Conservation (phyloP, 1,284 basidiomycete species). For the Tilletia setariae region DNA sequence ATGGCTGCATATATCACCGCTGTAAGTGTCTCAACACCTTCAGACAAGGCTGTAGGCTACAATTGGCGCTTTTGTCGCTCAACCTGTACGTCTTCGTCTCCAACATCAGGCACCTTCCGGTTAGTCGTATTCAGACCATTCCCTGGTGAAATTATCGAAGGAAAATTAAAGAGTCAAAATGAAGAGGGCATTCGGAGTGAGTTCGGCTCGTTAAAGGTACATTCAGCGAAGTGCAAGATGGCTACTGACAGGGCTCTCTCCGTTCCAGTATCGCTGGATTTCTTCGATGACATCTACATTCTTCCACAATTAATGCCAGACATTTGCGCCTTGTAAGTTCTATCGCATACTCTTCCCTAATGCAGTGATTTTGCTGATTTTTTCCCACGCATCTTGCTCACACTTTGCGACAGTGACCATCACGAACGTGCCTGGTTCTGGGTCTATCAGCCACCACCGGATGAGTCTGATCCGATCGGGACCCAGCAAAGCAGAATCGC, state of each 20-base stretch:
- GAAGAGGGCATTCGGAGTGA: conserved; percentile 75
- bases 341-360: neutral
- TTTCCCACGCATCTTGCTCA: neutral
- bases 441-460: conserved; percentile 53
- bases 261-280: conserved; percentile 61
- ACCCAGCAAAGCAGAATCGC: conserved; percentile 57
- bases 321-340: conserved; percentile 71
- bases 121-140: conserved; percentile 90
- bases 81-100: conserved; percentile 20
- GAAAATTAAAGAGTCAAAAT: conserved; percentile 79
- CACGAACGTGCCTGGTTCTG: conserved; percentile 56
- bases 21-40: conserved; percentile 57
- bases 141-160: conserved; percentile 80
- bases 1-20: conserved; percentile 91
- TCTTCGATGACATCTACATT: conserved; percentile 92
- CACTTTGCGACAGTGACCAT: conserved; percentile 46
- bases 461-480: conserved; percentile 46
- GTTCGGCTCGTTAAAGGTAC: no score
- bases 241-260: no score
- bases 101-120: conserved; percentile 68
- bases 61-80: no score
- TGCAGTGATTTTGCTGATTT: conserved; percentile 3
- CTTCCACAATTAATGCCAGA: conserved; percentile 65
- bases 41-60: no score
- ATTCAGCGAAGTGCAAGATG: no score